Base-by-base conservation (phyloP, 2,329 filamentous ascomycete species). In the Microascus cirrosus region DNA sequence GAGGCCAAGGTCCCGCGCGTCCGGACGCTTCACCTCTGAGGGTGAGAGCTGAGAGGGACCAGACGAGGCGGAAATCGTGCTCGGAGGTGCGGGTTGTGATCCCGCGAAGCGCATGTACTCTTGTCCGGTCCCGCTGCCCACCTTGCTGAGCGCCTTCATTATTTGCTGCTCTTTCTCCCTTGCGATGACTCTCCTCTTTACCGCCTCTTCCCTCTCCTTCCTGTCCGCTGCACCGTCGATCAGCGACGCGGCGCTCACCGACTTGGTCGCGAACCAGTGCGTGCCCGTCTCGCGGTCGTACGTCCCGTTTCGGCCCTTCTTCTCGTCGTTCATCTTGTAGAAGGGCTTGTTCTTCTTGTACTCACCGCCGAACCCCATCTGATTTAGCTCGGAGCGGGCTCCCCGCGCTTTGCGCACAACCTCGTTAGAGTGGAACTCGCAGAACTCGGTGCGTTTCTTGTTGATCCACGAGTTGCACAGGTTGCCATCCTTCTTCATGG, bases 351-450 rank as follows among this genome's bases (percentile, higher is more conserved):
- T 56, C 68, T 70, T 55, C 69, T 62, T 59, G 59, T 68, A 58
- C 63, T 65, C 59, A 54, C 64, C 53, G 4, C 72, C 72, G 53
- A 74, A 80, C 22, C 79, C 80, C 70, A 85, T 86, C 13, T 78
- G 81, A 66, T 92, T 95, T 60, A 96, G 79, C 66, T 95, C 91
- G 76, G 92, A 85, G 39, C 92, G 80, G 1, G 79, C 76, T 12
- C 82, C 76, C 34, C 77, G 75, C 57, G 67, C 83, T 67, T 89
- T 92, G 58, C 85, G 81, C 2, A 97, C 74, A 28, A 90, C 86
- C 28, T 90, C 76, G 64, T 95, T 91, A 63, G 95, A 84, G 70
- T 99, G 94, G 64, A 87, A 99, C 62, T 96, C 91, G 73, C 94
- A 99, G 68, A 88, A 90, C 64, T 95, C 86, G 0, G 92, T 96